Base-by-base conservation (phyloP, 805 yeast genomes). In the Clavispora asparagi region DNA sequence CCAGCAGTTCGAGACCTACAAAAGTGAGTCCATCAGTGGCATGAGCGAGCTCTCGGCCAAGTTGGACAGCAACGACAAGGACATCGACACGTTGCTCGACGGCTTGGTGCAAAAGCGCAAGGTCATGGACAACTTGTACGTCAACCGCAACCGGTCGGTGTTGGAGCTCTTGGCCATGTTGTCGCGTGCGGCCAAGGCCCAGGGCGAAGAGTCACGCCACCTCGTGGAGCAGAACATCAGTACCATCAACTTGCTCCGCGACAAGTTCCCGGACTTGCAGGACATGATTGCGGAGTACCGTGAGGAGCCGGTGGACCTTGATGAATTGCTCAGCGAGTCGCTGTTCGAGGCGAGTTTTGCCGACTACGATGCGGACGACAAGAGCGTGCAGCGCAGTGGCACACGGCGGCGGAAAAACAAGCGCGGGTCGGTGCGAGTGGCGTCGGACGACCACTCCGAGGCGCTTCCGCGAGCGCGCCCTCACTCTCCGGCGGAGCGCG, bases 61-160 rank as follows among this genome's bases (percentile, higher is more conserved):
- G 49, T 64, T 81, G 40, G 59, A 62, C 19, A 61, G 62, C 46
- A 76, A 75, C 52, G 81, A 79, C 45, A 70, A 74, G 27, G 80
- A 76, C 49, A 63, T 81, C 14, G 72, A 68, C 44, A 67, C 74
- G n/a, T 65, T 77, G 23, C 64, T 78, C 52, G 78, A 79, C 47
- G 67, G 77, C 14, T 60, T 80, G 47, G 63, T 72, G 10, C 68
- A 70, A 49, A 76, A 75, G 52, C 65, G 79, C 8, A 68, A 67
- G 43, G 69, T 76, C 33, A 60, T 81, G 60, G 85, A 81, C 49
- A 64, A 63, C 37, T 65, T 76, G 46, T 79, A 78, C 51, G 64
- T 66, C 31, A 71, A 68, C 51, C 76, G 75, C 58, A 78, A 79
- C 55, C 67, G 66, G 33, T 59, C 68, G 6, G 62, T 78, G 3